phyloP scores from a whole-genome alignment of 139 green algal genomes.

The Asterochloris erici region DNA sequence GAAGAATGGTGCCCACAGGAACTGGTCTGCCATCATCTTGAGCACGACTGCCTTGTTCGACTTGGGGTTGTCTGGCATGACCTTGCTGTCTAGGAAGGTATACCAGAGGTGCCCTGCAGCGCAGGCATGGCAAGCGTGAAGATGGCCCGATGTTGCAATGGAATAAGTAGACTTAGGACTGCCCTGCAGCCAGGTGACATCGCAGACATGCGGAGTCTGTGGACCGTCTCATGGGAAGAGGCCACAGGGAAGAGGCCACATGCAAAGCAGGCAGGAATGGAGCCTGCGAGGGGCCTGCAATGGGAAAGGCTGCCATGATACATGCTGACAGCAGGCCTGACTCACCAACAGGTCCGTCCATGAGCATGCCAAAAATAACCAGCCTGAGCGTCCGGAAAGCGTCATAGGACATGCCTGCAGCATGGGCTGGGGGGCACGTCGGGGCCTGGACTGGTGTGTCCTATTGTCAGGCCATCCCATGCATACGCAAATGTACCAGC shows the following conservation, averaged over 20 bases:
- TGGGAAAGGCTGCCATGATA: no score
- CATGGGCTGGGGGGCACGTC: background rate
- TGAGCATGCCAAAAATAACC: slow-evolving; percentile 40
- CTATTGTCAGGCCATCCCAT: no score
- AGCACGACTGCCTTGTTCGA: slow-evolving; percentile 32
- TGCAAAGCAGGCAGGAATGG: no score
- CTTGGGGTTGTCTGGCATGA: slow-evolving; percentile 31
- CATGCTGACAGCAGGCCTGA: background rate
- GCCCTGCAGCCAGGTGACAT: no score
- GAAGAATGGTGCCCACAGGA: slow-evolving; percentile 29
- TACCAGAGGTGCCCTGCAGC: slow-evolving; percentile 43
- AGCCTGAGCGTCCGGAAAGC: slow-evolving; percentile 23
- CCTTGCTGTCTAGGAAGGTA: slow-evolving; percentile 29
- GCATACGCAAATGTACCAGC: no score
- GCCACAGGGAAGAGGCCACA: no score
- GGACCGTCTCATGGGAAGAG: no score
- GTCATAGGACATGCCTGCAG: slow-evolving; percentile 20
- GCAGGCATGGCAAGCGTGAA: no score
- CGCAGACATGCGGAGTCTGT: no score
- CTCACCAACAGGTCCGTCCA: slow-evolving; percentile 45
- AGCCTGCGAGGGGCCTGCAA: no score
- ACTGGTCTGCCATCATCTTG: slow-evolving; percentile 47
- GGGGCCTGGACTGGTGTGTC: background rate
- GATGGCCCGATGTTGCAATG: no score
- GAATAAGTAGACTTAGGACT: no score